Base-by-base conservation (phyloP, 2,329 filamentous ascomycete genomes). In the Fusarium tjaetaba region DNA sequence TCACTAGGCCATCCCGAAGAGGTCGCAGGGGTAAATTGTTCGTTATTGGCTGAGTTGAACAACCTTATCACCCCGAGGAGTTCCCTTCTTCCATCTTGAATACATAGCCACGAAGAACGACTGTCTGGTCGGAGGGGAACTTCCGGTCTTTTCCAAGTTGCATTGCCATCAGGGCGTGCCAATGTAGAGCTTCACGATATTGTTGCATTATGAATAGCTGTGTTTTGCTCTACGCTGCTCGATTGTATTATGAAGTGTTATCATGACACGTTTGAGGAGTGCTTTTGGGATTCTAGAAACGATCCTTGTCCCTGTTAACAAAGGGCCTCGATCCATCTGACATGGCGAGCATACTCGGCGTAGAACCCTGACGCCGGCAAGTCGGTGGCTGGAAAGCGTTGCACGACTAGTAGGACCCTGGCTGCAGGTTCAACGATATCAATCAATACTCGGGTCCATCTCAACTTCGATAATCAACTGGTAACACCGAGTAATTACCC, bases 311-410 rank as follows among this genome's bases (percentile, higher is more conserved):
- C 52, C 32, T 58, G 41, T 57, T 56, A 41, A 43, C 30, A 58
- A 63, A 24, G 30, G 42, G 48, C 36, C 49, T 42, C 41, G 53
- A 61, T 73, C 67, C 36, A 61, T 51, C 48, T 42, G 43, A 58
- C 45, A 45, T 53, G 53, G 49, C 61, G 38, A 45, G 38, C 38
- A 57, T 53, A 32, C 30, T 61, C 68, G 59, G 56, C 49, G 34
- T 28, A 58, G 24, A 73, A 73, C 67, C 49, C 53, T 61, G 38
- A 43, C 55, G 42, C 58, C 46, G 55, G 41, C 46, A 60, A 52
- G 51, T 28, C 28, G 28, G 65, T 64, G 65, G 65, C 66, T 57
- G 49, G 39, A 39, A 39, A 22, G 22, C 38, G 57, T 57, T 53
- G 42, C 43, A 57, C 48, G 34, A 49, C n/a, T n/a, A 43, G 36